phyloP scores from a whole-genome alignment of 306 rosid species.

The Malus sylvestris region DNA sequence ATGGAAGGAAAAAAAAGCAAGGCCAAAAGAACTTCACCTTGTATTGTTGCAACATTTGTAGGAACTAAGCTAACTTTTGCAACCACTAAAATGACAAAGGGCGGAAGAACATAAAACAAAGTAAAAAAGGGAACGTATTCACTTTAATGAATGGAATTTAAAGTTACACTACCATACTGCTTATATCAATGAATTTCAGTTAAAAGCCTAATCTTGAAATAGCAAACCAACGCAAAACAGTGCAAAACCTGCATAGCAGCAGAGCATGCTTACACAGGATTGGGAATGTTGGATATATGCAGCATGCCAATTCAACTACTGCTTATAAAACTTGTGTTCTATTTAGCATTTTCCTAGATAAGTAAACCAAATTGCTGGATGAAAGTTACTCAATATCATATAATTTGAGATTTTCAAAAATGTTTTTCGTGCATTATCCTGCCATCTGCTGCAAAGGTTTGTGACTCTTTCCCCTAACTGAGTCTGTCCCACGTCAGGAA shows the following conservation, averaged over 20 bases:
- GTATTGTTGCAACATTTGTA: background rate
- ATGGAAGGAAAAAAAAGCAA: background rate
- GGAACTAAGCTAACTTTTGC: background rate
- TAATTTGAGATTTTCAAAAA: background rate
- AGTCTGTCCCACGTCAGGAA: background rate
- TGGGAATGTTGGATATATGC: background rate
- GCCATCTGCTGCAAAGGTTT: background rate
- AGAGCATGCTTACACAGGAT: background rate
- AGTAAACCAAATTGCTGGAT: background rate
- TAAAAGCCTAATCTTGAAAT: background rate
- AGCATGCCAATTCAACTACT: background rate
- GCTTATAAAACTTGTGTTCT: background rate
- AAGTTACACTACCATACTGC: background rate
- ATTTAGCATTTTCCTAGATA: background rate
- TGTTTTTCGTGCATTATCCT: background rate
- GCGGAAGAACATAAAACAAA: background rate
- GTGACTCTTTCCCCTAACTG: background rate
- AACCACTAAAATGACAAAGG: background rate
- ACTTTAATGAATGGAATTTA: background rate
- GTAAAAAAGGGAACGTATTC: background rate
- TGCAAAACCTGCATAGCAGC: background rate
- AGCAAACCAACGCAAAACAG: background rate
- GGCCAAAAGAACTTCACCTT: background rate
- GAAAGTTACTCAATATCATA: background rate
- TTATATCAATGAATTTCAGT: background rate